These are phyloP conservation scores for Hanseniaspora gamundiae DNA, from an alignment of 1,139 yeast species.

Conservation along the genomic window DNA sequence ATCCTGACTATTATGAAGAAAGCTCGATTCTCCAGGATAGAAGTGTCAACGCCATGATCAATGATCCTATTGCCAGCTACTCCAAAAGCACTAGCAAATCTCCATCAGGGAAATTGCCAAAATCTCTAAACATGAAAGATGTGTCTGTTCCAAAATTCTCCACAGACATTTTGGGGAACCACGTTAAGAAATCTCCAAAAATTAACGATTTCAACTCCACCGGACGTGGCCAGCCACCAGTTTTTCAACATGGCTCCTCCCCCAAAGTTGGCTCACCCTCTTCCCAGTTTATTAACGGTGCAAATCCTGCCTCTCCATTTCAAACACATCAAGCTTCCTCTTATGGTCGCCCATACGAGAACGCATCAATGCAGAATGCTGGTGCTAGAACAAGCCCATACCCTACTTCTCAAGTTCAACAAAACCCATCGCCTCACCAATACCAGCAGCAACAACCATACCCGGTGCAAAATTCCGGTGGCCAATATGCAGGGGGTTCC, in stretches of 20 bases:
- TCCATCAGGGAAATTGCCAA: conserved; percentile 3
- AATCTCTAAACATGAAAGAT: conserved; percentile 6
- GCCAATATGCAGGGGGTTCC: background rate
- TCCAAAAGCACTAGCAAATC: background rate
- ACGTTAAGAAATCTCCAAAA: background rate
- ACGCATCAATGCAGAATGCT: background rate
- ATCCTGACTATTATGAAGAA: conserved; percentile 23
- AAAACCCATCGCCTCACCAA: background rate
- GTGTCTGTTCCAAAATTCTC: conserved; percentile 1
- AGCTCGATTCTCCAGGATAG: conserved; percentile 15
- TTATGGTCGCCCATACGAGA: background rate
- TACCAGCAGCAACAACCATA: conserved; percentile 1
- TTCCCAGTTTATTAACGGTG: background rate
- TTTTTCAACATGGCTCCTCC: background rate
- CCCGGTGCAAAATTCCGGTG: too few species aligned
- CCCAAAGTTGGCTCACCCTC: background rate
- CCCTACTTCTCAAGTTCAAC: too few species aligned
- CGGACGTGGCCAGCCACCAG: background rate
- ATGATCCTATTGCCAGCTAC: conserved; percentile 3
- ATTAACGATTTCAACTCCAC: background rate
- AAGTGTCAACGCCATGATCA: conserved; percentile 2
- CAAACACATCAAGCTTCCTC: too few species aligned
- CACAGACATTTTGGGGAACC: background rate
- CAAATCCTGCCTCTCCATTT: background rate
- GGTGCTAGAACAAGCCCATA: background rate